Conservation (phyloP, 2,329 filamentous ascomycete species). For the Verticillium longisporum region DNA sequence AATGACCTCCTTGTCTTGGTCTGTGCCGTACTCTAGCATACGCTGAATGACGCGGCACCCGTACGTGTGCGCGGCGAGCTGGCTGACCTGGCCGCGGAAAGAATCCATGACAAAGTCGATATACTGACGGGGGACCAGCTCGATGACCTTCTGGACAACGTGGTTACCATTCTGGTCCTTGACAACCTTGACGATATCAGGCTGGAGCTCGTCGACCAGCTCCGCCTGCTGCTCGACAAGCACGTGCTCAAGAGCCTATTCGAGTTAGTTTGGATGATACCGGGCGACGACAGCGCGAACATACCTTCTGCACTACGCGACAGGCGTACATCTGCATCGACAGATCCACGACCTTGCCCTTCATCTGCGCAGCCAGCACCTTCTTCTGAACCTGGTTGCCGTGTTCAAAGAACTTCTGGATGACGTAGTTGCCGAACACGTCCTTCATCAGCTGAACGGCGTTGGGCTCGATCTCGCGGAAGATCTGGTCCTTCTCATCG, state of each 20-base stretch:
- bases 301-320: constrained; percentile 87
- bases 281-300: constrained; percentile 15
- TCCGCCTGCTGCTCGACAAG: constrained; percentile 85
- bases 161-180: constrained; percentile 92
- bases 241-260: constrained; percentile 77
- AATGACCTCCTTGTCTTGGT: constrained; percentile 63
- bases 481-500: constrained; percentile 89
- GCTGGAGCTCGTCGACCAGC: constrained; percentile 76
- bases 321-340: constrained; percentile 91
- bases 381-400: constrained; percentile 92
- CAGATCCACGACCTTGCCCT: constrained; percentile 70
- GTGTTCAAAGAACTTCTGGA: constrained; percentile 96
- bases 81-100: constrained; percentile 67
- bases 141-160: constrained; percentile 90
- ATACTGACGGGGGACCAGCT: constrained; percentile 68
- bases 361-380: constrained; percentile 78
- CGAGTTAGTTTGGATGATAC: constrained; percentile 1
- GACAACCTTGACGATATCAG: constrained; percentile 68
- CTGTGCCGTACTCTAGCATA: constrained; percentile 76
- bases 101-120: constrained; percentile 81
- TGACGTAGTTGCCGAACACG: constrained; percentile 96
- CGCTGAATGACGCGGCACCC: constrained; percentile 92
- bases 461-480: constrained; percentile 79
- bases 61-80: constrained; percentile 72
- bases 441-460: constrained; percentile 88